Percentiles rank a stretch among this genome's conserved stretches.
Evolutionary conservation across 106 monocot species (phyloP).

Genomic region (Agapanthus africanus): DNA sequence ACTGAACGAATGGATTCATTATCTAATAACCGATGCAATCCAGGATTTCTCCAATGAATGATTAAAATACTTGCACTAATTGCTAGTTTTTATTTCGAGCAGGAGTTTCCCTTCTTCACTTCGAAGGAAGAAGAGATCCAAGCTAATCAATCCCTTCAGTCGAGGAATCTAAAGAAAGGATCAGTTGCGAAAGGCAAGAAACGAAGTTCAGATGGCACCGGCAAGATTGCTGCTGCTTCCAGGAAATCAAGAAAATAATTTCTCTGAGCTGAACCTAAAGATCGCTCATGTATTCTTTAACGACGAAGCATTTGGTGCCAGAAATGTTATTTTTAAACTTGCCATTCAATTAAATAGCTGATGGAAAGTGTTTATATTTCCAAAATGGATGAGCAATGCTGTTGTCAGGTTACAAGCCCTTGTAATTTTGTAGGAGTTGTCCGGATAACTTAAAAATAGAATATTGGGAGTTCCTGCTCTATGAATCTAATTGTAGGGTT

Average conservation of each 20-base stretch:
- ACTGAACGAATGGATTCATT: not conserved
- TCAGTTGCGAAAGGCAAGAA: constrained; percentile 1
- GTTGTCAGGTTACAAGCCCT: not conserved
- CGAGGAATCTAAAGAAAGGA: not conserved
- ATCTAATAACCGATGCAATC: too few relatives aligned
- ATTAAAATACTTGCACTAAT: too few relatives aligned
- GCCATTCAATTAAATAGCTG: not conserved
- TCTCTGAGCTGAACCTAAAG: not conserved
- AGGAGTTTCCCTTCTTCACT: constrained; percentile 3
- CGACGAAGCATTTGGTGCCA: not conserved
- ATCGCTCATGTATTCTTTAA: not conserved
- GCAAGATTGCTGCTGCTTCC: not conserved
- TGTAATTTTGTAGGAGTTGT: not conserved
- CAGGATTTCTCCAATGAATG: too few relatives aligned
- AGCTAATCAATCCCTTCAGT: not conserved
- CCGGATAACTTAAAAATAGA: not conserved
- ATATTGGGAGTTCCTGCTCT: not conserved
- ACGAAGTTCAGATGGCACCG: not conserved
- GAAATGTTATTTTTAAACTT: not conserved
- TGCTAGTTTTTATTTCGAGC: not conserved
- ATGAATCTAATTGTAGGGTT: not conserved
- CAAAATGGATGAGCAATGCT: not conserved
- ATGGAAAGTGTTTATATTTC: not conserved
- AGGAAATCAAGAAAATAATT: not conserved
- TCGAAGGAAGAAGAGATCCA: not conserved